Conservation (phyloP, 2,329 filamentous ascomycete species). For the Pseudofabraea citricarpa region DNA sequence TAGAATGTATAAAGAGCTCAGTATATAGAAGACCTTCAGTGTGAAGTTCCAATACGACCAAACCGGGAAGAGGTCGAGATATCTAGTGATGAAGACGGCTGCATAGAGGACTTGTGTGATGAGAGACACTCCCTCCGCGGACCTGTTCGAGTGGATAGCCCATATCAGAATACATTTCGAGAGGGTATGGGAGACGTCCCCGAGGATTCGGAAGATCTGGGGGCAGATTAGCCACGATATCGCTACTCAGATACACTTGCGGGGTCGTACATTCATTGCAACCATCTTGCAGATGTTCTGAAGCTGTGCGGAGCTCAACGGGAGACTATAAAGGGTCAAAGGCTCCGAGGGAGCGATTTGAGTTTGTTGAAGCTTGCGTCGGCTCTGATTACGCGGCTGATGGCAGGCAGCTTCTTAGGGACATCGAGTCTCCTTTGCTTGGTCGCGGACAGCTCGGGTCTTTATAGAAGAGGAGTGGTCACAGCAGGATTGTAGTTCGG, state of each 20-base stretch:
- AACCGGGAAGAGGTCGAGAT: conserved; percentile 69
- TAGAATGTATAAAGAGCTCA: conserved; percentile 80
- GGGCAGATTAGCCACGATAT: not conserved
- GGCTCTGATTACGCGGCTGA: not conserved
- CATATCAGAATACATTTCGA: conserved; percentile 90
- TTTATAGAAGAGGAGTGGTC: no score
- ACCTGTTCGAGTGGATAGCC: conserved; percentile 83
- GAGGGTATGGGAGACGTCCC: conserved; percentile 76
- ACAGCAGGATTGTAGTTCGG: no score
- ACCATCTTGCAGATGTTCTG: not conserved
- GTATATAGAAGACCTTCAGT: conserved; percentile 87
- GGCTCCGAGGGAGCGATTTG: no score
- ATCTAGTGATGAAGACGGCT: conserved; percentile 79
- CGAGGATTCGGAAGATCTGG: conserved; percentile 66
- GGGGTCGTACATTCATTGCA: conserved; percentile 3
- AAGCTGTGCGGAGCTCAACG: no score
- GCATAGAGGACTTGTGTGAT: conserved; percentile 88
- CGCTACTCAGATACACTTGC: not conserved
- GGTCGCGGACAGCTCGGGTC: no score
- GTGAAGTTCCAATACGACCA: conserved; percentile 64
- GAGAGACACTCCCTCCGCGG: conserved; percentile 86
- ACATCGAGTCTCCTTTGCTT: no score
- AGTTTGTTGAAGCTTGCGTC: no score
- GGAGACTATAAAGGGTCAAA: no score
- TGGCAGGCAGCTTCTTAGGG: not conserved